These are phyloP conservation scores for Trichophyton rubrum DNA, from an alignment of 2,329 filamentous ascomycete genomes.

Conservation along the genomic window DNA sequence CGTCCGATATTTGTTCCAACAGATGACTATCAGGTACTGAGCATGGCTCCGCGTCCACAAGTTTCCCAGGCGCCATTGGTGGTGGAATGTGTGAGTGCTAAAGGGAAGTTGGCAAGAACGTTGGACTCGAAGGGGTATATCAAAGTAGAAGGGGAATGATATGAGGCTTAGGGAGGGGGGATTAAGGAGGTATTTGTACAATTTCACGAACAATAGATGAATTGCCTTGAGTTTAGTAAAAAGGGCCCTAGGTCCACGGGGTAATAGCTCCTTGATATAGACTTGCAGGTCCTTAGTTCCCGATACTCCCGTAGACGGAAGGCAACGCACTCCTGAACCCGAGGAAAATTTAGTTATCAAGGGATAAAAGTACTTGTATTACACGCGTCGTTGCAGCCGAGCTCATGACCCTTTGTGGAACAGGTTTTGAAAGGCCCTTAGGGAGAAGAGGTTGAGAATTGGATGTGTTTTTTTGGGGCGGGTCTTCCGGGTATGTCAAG, in stretches of 20 bases:
- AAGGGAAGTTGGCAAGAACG: background rate
- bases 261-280: conserved; percentile 1
- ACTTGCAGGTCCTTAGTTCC: background rate
- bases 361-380: background rate
- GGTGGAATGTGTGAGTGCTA: background rate
- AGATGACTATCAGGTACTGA: background rate
- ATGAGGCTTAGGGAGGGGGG: background rate
- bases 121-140: background rate
- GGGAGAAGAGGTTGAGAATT: background rate
- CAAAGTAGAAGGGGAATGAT: background rate
- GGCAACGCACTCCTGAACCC: background rate
- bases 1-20: conserved; percentile 31
- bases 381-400: conserved; percentile 5
- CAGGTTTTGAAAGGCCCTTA: background rate
- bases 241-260: background rate
- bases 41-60: background rate
- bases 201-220: background rate
- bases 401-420: background rate
- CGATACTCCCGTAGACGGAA: conserved; percentile 1
- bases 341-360: background rate
- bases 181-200: background rate
- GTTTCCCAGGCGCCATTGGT: conserved; percentile 10
- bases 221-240: background rate
- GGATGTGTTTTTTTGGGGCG: background rate
- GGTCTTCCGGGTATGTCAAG: background rate